Conservation (phyloP, 345 rosid species). For the Durio zibethinus region DNA sequence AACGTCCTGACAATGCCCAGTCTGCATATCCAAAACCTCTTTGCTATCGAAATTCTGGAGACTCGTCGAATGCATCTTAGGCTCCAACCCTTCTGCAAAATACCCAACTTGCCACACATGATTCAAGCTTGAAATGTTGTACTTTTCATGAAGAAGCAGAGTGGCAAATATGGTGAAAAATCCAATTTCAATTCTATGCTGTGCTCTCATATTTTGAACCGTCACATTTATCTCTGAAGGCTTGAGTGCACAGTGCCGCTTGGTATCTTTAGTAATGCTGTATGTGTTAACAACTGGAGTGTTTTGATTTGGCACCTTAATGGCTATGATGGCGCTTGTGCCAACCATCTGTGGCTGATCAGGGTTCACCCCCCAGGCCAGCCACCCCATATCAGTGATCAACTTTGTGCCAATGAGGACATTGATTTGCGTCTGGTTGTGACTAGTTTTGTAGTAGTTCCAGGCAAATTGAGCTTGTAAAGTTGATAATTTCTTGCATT, state of each 20-base stretch:
- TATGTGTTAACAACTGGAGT: constrained; percentile 20
- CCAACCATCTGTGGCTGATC: constrained; percentile 43
- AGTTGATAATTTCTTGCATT: constrained; percentile 32
- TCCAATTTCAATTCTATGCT: not conserved
- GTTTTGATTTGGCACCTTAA: constrained; percentile 16
- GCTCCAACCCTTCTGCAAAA: constrained; percentile 18
- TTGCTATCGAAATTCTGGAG: constrained; percentile 44
- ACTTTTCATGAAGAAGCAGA: constrained; percentile 29
- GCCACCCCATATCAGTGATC: constrained; percentile 31
- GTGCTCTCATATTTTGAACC: not conserved
- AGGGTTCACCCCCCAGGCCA: constrained; percentile 68
- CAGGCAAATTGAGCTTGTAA: constrained; percentile 37
- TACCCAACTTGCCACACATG: constrained; percentile 58
- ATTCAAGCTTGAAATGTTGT: constrained; percentile 32
- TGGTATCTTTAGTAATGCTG: constrained; percentile 32
- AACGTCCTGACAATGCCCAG: not conserved
- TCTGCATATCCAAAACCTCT: constrained; percentile 30
- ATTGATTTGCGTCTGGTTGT: constrained; percentile 6
- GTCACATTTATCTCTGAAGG: constrained; percentile 26
- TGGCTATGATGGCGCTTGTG: constrained; percentile 49
- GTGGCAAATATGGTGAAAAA: constrained; percentile 21
- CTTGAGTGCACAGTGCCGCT: constrained; percentile 32
- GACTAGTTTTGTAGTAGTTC: constrained; percentile 3
- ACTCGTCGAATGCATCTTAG: constrained; percentile 29
- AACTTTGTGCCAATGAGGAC: constrained; percentile 29